Evolutionary conservation across 176 grass and related monocot genomes (phyloP), one percentile per base, ranked within the genome.

Genomic region (Oryza glumipatula): DNA sequence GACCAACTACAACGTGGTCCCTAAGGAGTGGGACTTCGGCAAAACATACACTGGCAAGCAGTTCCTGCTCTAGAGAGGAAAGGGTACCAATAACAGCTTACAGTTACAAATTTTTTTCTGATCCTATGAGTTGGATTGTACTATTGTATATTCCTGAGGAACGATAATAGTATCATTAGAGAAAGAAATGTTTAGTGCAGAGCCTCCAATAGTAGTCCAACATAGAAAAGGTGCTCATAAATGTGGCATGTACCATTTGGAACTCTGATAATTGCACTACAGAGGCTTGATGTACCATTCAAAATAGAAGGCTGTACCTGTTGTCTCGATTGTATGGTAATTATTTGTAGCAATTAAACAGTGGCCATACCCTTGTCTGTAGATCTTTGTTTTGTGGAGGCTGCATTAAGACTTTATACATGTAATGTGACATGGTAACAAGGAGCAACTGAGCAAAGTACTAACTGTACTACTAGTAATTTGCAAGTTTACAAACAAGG

Each of bases 31-130:
- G 96, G 76, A 74, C 0, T 99, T 86, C 26, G 86, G 96, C 49
- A 94, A 94, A 85, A 99, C 91, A 2, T 99, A 96, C 36, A 85
- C 81, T 0, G 96, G 96, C 52, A 99, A 99, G 79, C 96, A 99
- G 41, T 99, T 99, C 82, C 77, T 92, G n/a, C 94, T 94, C 71
- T 99, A 92, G 82, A 83, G 41, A 61, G 67, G 76, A 30, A 88
- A 26, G 15, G 14, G 68, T 79, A 26, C 21, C 65, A 73, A 44
- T 56, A 74, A 61, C 74, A 38, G 7, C 68, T 73, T 73, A 81
- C 66, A 68, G 2, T 39, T 90, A 78, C 33, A 45, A 11, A 47
- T 89, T 92, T 86, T 92, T 33, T 83, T 67, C 67, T 76, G 71
- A 86, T 84, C 28, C 78, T 52, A 90, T 16, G 17, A 67, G 80